These are phyloP conservation scores for Leccinum truebloodii DNA, from an alignment of 768 basidiomycete species.

Conservation along the genomic window DNA sequence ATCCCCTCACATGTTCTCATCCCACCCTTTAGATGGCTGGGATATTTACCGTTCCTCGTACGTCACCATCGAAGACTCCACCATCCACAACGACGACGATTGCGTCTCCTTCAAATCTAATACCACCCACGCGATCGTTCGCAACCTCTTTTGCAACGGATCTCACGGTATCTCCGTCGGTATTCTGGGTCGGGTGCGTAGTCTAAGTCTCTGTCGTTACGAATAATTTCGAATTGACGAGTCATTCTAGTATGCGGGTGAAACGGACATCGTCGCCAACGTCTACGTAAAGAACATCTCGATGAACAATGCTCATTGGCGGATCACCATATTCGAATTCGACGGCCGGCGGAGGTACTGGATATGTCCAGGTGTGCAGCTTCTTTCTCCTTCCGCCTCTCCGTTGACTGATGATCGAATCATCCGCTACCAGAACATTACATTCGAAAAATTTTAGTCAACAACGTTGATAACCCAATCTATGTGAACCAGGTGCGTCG, in stretches of 20 bases:
- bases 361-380: constrained; percentile 38
- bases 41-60: constrained; percentile 45
- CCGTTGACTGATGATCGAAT: background rate
- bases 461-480: constrained; percentile 45
- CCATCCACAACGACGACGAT: constrained; percentile 44
- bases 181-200: constrained; percentile 42
- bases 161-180: constrained; percentile 48
- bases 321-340: constrained; percentile 41
- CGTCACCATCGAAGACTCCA: constrained; percentile 38
- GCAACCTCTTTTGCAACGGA: constrained; percentile 43
- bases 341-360: constrained; percentile 44
- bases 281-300: constrained; percentile 42
- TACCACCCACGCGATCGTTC: constrained; percentile 42
- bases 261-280: constrained; percentile 46
- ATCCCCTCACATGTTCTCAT: background rate
- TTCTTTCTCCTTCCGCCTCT: background rate
- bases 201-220: background rate
- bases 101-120: constrained; percentile 32
- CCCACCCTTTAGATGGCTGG: constrained; percentile 40
- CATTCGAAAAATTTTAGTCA: constrained; percentile 30
- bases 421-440: constrained; percentile 20
- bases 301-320: constrained; percentile 47
- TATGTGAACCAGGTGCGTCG: constrained; percentile 36
- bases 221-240: background rate
- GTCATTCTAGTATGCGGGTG: constrained; percentile 34